Evolutionary conservation across 1,284 basidiomycete genomes (phyloP).

Genomic region (Heterobasidion annosum): DNA sequence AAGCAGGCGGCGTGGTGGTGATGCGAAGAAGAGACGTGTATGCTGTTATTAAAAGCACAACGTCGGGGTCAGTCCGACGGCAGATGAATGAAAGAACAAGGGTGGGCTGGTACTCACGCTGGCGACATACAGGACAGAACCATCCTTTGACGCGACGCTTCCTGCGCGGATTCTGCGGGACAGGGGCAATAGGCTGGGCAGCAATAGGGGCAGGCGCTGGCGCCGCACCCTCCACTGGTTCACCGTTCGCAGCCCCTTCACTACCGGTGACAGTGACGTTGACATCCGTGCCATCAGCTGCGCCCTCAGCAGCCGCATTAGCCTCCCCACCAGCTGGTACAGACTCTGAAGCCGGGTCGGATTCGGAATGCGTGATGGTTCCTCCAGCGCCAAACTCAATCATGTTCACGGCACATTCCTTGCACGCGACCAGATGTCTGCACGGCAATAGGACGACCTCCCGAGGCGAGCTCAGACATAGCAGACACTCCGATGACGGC

Average conservation of each 20-base stretch:
- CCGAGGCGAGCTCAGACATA: slow-evolving; percentile 78
- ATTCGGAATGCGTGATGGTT: slow-evolving; percentile 46
- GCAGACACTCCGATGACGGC: slow-evolving; percentile 78
- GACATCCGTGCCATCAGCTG: background rate
- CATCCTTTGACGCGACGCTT: slow-evolving; percentile 90
- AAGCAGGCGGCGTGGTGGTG: slow-evolving; percentile 58
- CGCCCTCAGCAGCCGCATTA: background rate
- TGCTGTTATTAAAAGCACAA: slow-evolving; percentile 32
- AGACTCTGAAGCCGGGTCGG: slow-evolving; percentile 28
- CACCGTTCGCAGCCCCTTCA: slow-evolving; percentile 4
- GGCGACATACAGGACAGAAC: slow-evolving; percentile 90
- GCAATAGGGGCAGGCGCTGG: slow-evolving; percentile 10
- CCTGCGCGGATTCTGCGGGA: slow-evolving; percentile 39
- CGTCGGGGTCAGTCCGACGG: background rate
- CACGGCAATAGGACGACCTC: slow-evolving; percentile 88
- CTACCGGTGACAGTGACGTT: slow-evolving; percentile 7
- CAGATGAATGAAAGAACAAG: background rate
- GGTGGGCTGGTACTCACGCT: slow-evolving; percentile 45
- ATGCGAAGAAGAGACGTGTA: slow-evolving; percentile 84
- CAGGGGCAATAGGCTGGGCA: slow-evolving; percentile 4
- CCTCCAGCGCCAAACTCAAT: slow-evolving; percentile 91
- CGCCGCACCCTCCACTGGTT: slow-evolving; percentile 2
- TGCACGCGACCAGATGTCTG: slow-evolving; percentile 84
- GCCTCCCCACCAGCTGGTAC: slow-evolving; percentile 10
- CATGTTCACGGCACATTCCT: slow-evolving; percentile 90